These are phyloP conservation scores for Lachnellula willkommii DNA, from an alignment of 2,329 filamentous ascomycete species.

Conservation along the genomic window DNA sequence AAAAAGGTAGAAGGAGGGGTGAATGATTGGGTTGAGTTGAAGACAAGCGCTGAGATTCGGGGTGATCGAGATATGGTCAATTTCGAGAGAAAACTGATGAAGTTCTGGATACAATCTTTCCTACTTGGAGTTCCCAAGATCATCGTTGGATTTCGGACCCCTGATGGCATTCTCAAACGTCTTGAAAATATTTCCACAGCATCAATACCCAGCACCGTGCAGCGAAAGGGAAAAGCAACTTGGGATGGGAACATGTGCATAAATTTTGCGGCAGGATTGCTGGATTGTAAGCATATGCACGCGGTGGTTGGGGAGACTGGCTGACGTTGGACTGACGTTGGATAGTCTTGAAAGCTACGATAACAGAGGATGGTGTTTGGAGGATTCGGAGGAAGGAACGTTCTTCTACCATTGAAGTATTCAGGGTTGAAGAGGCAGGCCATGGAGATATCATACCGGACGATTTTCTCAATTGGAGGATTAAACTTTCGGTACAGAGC, in stretches of 20 bases:
- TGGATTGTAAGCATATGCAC: slow-evolving; percentile 58
- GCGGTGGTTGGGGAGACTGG: neutral
- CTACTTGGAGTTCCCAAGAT: slow-evolving; percentile 88
- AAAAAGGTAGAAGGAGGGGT: slow-evolving; percentile 62
- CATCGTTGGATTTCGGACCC: slow-evolving; percentile 79
- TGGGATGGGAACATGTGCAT: slow-evolving; percentile 96
- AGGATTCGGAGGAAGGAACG: slow-evolving; percentile 64
- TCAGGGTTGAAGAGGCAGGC: slow-evolving; percentile 66
- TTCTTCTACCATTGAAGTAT: slow-evolving; percentile 64
- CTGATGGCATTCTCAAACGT: slow-evolving; percentile 63
- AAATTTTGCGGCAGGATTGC: slow-evolving; percentile 74
- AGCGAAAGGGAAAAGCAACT: slow-evolving; percentile 53
- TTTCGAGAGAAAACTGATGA: slow-evolving; percentile 86
- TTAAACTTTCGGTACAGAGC: slow-evolving; percentile 21
- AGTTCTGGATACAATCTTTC: slow-evolving; percentile 96
- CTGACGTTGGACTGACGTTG: slow-evolving; percentile 23
- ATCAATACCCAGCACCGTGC: slow-evolving; percentile 70
- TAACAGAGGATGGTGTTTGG: slow-evolving; percentile 69
- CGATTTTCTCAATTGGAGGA: slow-evolving; percentile 70
- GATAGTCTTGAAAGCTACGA: slow-evolving; percentile 57
- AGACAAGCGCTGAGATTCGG: slow-evolving; percentile 73
- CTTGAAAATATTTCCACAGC: slow-evolving; percentile 77
- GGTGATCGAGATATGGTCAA: slow-evolving; percentile 63
- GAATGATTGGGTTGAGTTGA: slow-evolving; percentile 91
- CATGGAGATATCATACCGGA: slow-evolving; percentile 71